phyloP scores from a whole-genome alignment of 768 basidiomycete genomes.

The Xanthoconium stramineum region DNA sequence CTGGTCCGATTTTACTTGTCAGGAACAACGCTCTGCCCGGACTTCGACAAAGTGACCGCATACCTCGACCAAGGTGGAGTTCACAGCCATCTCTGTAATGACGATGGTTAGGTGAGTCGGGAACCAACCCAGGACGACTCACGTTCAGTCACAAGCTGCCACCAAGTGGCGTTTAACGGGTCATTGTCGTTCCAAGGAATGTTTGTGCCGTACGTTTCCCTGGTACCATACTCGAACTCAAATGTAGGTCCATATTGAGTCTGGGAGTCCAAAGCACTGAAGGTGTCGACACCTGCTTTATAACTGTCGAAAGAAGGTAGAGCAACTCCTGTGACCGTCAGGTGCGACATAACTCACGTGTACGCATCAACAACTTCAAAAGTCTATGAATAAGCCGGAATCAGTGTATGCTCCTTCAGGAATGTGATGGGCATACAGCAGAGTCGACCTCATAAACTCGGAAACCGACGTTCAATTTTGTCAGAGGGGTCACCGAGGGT shows the following conservation, averaged over 20 bases:
- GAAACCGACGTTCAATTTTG: conserved; percentile 74
- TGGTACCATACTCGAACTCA: conserved; percentile 62
- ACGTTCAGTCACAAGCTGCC: conserved; percentile 79
- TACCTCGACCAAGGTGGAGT: conserved; percentile 58
- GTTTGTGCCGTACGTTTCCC: conserved; percentile 58
- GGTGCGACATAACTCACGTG: conserved; percentile 47
- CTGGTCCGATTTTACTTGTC: conserved; percentile 36
- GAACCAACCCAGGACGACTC: conserved; percentile 18
- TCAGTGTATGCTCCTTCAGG: not conserved
- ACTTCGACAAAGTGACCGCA: conserved; percentile 16
- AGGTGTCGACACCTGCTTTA: conserved; percentile 59
- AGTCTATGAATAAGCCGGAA: conserved; percentile 42
- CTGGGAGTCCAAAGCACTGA: conserved; percentile 56
- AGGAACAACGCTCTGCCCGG: not conserved
- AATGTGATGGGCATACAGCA: conserved; percentile 39
- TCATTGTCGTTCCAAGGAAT: conserved; percentile 58
- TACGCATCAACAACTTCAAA: conserved; percentile 77
- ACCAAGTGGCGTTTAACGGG: conserved; percentile 80
- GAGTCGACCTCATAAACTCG: conserved; percentile 48
- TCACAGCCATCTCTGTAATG: conserved; percentile 51
- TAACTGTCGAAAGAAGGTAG: conserved; percentile 42
- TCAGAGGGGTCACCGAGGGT: conserved; percentile 67
- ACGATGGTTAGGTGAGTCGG: not conserved
- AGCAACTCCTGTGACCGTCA: not conserved
- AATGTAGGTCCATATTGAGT: conserved; percentile 57